Evolutionary conservation across 1,284 basidiomycete genomes (phyloP).

Genomic region (Ceratobasidium sp.): DNA sequence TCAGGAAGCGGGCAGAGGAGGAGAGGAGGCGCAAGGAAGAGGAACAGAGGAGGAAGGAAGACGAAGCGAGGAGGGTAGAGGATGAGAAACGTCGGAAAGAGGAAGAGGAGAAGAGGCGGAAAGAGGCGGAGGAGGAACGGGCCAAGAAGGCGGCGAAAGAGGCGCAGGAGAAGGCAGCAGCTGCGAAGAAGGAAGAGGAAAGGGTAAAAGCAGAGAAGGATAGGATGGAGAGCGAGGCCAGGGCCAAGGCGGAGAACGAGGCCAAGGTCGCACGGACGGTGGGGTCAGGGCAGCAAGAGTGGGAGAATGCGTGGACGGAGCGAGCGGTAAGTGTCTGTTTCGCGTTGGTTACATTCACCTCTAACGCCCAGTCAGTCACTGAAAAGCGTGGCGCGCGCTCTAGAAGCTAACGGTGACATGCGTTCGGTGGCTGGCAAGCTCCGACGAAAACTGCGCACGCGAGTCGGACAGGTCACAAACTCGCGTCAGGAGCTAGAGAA

Average conservation of each 20-base stretch:
- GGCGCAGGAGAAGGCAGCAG: slow-evolving; percentile 53
- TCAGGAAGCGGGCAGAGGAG: slow-evolving; percentile 51
- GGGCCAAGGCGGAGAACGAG: slow-evolving; percentile 50
- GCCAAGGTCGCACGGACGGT: slow-evolving; percentile 63
- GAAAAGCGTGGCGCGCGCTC: slow-evolving; percentile 78
- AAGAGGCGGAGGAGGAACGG: slow-evolving; percentile 26
- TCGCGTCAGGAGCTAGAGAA: slow-evolving; percentile 73
- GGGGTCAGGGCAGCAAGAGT: slow-evolving; percentile 74
- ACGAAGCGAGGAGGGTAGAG: slow-evolving; percentile 43
- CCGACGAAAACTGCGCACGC: slow-evolving; percentile 88
- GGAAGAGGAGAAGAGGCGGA: slow-evolving; percentile 33
- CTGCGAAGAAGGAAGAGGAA: slow-evolving; percentile 54
- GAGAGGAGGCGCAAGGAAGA: slow-evolving; percentile 37
- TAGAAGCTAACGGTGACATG: slow-evolving; percentile 72
- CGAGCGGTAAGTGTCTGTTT: slow-evolving; percentile 45
- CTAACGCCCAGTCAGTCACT: no score
- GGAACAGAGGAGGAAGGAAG: slow-evolving; percentile 41
- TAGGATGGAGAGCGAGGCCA: slow-evolving; percentile 55
- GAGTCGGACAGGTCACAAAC: slow-evolving; percentile 92
- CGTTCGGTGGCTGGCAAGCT: slow-evolving; percentile 64
- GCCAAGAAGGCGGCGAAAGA: slow-evolving; percentile 41
- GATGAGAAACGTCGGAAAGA: slow-evolving; percentile 36
- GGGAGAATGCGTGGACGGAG: slow-evolving; percentile 70
- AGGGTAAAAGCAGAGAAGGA: slow-evolving; percentile 50
- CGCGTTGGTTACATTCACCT: no score